These are phyloP conservation scores for Penicillium cataractarum DNA, from an alignment of 495 filamentous ascomycete genomes.

Conservation along the genomic window DNA sequence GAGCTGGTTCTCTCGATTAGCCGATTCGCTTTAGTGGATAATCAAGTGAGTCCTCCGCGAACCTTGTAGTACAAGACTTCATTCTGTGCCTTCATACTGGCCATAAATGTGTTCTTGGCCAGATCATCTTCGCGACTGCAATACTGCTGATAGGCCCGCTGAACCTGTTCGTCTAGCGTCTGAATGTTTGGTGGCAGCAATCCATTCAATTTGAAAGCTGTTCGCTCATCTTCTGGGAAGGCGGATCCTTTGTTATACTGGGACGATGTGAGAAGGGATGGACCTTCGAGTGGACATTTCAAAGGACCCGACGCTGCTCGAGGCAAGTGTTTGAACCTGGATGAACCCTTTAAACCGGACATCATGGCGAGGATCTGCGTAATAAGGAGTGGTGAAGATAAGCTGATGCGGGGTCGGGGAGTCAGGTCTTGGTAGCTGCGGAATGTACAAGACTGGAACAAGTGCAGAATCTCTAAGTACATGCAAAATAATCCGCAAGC, in stretches of 20 bases:
- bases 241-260: slow-evolving; percentile 86
- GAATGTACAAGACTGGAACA: too few species aligned
- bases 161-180: slow-evolving; percentile 77
- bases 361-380: background rate
- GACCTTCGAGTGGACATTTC: slow-evolving; percentile 57
- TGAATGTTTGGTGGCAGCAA: slow-evolving; percentile 73
- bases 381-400: background rate
- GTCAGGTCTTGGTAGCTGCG: background rate
- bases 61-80: slow-evolving; percentile 43
- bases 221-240: slow-evolving; percentile 69
- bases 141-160: slow-evolving; percentile 83
- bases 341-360: background rate
- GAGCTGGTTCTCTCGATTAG: slow-evolving; percentile 42
- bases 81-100: slow-evolving; percentile 81
- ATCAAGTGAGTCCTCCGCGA: background rate
- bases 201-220: slow-evolving; percentile 69
- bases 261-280: slow-evolving; percentile 65
- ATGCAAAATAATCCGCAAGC: background rate
- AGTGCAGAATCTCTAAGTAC: background rate
- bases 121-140: slow-evolving; percentile 58
- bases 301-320: slow-evolving; percentile 65
- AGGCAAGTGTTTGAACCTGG: slow-evolving; percentile 62
- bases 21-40: too few species aligned
- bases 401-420: background rate
- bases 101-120: slow-evolving; percentile 82